Conservation (phyloP, 192 early-diverging fungal genomes). For the Coemansia sp. region DNA sequence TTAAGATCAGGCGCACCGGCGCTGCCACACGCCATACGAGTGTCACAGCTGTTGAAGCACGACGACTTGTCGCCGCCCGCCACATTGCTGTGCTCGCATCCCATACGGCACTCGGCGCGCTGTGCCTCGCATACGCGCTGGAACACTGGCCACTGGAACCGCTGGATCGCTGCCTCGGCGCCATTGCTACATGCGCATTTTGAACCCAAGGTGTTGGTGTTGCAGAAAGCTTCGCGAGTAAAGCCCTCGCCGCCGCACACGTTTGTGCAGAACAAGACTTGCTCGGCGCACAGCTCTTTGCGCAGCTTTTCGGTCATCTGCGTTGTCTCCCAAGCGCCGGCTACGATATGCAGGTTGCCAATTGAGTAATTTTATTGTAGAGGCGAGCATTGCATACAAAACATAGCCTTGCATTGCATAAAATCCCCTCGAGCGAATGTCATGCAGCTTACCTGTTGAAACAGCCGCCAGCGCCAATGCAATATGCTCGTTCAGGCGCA, state of each 20-base stretch:
- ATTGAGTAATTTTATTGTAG: neutral
- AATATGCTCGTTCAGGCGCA: slow-evolving; percentile 27
- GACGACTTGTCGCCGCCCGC: slow-evolving; percentile 19
- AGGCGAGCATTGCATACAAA: neutral
- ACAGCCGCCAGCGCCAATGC: slow-evolving; percentile 19
- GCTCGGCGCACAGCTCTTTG: slow-evolving; percentile 55
- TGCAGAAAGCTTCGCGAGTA: slow-evolving; percentile 53
- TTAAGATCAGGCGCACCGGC: slow-evolving; percentile 43
- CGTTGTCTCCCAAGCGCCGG: slow-evolving; percentile 38
- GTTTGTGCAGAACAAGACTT: slow-evolving; percentile 53
- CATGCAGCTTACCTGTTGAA: slow-evolving; percentile 23
- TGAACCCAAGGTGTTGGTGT: slow-evolving; percentile 46
- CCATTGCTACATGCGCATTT: slow-evolving; percentile 51
- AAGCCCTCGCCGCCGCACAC: slow-evolving; percentile 47
- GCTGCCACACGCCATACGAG: slow-evolving; percentile 35
- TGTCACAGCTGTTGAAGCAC: slow-evolving; percentile 54
- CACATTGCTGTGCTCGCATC: slow-evolving; percentile 38
- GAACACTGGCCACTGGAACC: slow-evolving; percentile 55
- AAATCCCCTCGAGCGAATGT: neutral
- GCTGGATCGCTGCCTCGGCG: slow-evolving; percentile 48
- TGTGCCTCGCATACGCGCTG: slow-evolving; percentile 54
- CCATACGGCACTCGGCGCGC: slow-evolving; percentile 37
- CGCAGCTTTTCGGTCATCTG: slow-evolving; percentile 53
- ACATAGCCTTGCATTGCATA: slow-evolving; percentile 4
- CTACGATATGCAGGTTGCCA: slow-evolving; percentile 12